These are phyloP conservation scores for Tulasnella sp. DNA, from an alignment of 768 basidiomycete species.

Conservation along the genomic window DNA sequence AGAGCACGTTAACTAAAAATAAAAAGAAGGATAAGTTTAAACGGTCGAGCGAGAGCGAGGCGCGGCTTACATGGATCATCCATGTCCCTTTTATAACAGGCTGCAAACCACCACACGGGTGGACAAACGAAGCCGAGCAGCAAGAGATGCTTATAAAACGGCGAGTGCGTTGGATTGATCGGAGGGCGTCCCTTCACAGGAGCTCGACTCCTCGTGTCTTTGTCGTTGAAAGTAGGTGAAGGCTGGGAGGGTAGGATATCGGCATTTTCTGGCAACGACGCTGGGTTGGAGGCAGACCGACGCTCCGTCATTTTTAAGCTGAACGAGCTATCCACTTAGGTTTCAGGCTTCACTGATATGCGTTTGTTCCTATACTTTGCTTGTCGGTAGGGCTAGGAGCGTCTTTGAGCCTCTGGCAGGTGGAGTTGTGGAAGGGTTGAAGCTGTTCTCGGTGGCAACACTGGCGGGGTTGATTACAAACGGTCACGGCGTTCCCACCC, in stretches of 20 bases:
- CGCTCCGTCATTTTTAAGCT: background rate
- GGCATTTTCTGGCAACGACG: background rate
- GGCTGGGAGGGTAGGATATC: background rate
- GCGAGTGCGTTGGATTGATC: background rate
- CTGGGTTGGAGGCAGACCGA: background rate
- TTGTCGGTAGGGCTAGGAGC: background rate
- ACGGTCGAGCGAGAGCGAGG: no score
- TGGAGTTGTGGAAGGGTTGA: background rate
- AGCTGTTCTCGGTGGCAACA: background rate
- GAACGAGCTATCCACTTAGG: background rate
- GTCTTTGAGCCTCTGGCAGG: background rate
- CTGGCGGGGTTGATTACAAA: no score
- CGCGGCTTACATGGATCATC: slow-evolving; percentile 3
- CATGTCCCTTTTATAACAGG: slow-evolving; percentile 2
- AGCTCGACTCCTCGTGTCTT: background rate
- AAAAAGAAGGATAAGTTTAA: background rate
- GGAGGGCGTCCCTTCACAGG: background rate
- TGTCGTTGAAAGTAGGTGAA: background rate
- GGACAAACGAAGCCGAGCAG: slow-evolving; percentile 8
- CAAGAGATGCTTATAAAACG: background rate
- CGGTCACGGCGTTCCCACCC: no score
- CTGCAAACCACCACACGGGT: slow-evolving; percentile 3
- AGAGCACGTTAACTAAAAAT: background rate
- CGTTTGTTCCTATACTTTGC: background rate
- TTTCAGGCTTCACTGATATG: background rate